Base-by-base conservation (phyloP, 768 basidiomycete species). In the Aureoboletus auriporus region DNA sequence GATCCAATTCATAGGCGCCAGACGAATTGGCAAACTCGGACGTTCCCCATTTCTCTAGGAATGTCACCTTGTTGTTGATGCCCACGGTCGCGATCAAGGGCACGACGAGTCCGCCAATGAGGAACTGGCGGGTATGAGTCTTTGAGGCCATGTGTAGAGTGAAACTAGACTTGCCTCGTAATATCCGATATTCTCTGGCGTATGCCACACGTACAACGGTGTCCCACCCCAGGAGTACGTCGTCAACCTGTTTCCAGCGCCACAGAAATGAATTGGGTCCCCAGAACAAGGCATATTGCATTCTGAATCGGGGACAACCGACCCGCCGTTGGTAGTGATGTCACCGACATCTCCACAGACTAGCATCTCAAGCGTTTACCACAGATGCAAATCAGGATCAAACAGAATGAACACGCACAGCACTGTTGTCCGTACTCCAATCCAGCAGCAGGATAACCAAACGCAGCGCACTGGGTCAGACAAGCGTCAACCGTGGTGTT, bases 1-100 rank as follows among this genome's bases (percentile, higher is more conserved):
- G 63, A 58, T 89, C 88, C 23, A 91, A 71, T 54, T 91, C 89
- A 53, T 88, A 89, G 1, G 86, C 86, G 8, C 86, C 88, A 13
- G 89, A 88, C 5, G 83, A 75, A 63, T 88, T 88, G 4, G 60
- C 50, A 47, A 71, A 80, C 31, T 78, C 78, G 47, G 74, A 75
- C 23, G 86, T 88, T 8, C 86, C 84, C 4, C 46, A 68, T 62
- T 90, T 91, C 65, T 91, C 88, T 7, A 91, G 70, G 69, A 90
- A 86, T 1, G 82, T 77, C 41, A 90, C 82, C 60, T 90, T 91
- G 71, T 85, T 82, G 70, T 90, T 90, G 65, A 86, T 73, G 1
- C 88, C 86, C 29, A 91, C 69, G 0, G 88, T 89, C 4, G 84
- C 80, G 33, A 89, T 78, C 49, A 89, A 70, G 4, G 87, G 86